Base-by-base conservation (phyloP, 2,329 filamentous ascomycete genomes). In the Aspergillus neoniger region DNA sequence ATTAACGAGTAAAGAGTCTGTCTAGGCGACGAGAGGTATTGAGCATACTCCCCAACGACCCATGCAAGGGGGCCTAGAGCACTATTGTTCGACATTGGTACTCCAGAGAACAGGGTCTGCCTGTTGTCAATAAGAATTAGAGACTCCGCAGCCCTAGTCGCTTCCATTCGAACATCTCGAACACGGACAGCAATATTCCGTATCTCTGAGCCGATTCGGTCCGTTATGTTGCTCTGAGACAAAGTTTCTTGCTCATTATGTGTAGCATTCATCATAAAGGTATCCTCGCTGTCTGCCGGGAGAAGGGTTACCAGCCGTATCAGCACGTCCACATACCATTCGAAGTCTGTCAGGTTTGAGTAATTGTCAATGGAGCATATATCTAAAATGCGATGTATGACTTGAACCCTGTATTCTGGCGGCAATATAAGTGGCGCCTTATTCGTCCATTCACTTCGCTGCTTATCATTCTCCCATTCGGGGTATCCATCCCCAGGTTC, bases 331-430 rank as follows among this genome's bases (percentile, higher is more conserved):
- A 98, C 90, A 74, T 98, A 98, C 95, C 95, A 99, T 67, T 97
- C 94, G 74, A 99, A 99, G 73, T 99, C 94, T 55, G 84, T 80
- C 51, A 99, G 82, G 70, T 92, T 91, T 41, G 85, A 85, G 74
- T 98, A 99, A 63, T 92, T 96, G 65, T 93, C 90, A 65, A 88
- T 87, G 8, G 92, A 91, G 74, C 94, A 98, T 87, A 99, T 96
- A 62, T 88, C 87, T 10, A 98, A 75, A 62, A 98, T 92, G 61
- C 91, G 86, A 59, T 85, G 84, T 55, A 98, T 91, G 19, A 97
- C 91, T 68, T 91, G 91, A 39, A 88, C 81, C 55, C 88, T 88
- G 75, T 98, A 99, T 65, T 96, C 91, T 62, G 93, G 89, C 0
- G 95, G 92, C 7, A 98, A 15, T 36, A 32, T 4, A 25, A 57